phyloP scores from a whole-genome alignment of 2,329 filamentous ascomycete genomes.

The Podosphaera fusca region DNA sequence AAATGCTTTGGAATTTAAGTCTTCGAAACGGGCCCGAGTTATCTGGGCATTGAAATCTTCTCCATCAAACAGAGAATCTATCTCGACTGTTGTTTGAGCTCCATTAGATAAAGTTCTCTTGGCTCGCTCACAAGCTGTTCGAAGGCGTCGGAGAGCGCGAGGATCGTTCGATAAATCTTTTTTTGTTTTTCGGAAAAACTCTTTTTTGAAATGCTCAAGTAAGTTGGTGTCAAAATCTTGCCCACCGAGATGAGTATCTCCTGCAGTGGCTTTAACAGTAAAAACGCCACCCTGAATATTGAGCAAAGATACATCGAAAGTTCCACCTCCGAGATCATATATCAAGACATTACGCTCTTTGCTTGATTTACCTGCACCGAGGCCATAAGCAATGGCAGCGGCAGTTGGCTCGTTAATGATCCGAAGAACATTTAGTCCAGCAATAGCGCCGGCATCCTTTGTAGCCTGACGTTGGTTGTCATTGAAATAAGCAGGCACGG shows the following conservation, averaged over 20 bases:
- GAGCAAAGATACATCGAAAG: slow-evolving; percentile 97
- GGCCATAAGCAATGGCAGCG: slow-evolving; percentile 93
- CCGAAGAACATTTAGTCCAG: slow-evolving; percentile 93
- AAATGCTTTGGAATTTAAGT: slow-evolving; percentile 92
- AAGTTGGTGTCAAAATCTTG: slow-evolving; percentile 94
- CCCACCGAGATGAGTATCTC: slow-evolving; percentile 91
- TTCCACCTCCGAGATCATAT: slow-evolving; percentile 99
- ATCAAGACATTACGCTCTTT: slow-evolving; percentile 99
- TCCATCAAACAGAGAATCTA: slow-evolving; percentile 93
- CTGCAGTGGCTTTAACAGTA: slow-evolving; percentile 93
- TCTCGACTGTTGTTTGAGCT: slow-evolving; percentile 93
- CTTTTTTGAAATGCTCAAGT: slow-evolving; percentile 89
- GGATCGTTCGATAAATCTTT: slow-evolving; percentile 42
- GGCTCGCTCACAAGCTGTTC: slow-evolving; percentile 96
- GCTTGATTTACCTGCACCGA: slow-evolving; percentile 79
- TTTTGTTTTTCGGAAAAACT: slow-evolving; percentile 65
- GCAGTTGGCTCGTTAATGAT: slow-evolving; percentile 99
- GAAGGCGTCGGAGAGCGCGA: slow-evolving; percentile 82
- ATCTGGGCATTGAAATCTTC: slow-evolving; percentile 95
- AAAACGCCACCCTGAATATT: slow-evolving; percentile 99
- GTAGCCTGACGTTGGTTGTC: slow-evolving; percentile 99
- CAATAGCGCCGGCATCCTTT: slow-evolving; percentile 96
- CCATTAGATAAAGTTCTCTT: slow-evolving; percentile 97
- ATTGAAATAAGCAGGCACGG: slow-evolving; percentile 99
- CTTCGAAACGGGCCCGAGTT: slow-evolving; percentile 97